Percentiles rank a stretch among this genome's conserved stretches.
phyloP scores from a whole-genome alignment of 169 alveolate species.

The Plasmodium knowlesi region DNA sequence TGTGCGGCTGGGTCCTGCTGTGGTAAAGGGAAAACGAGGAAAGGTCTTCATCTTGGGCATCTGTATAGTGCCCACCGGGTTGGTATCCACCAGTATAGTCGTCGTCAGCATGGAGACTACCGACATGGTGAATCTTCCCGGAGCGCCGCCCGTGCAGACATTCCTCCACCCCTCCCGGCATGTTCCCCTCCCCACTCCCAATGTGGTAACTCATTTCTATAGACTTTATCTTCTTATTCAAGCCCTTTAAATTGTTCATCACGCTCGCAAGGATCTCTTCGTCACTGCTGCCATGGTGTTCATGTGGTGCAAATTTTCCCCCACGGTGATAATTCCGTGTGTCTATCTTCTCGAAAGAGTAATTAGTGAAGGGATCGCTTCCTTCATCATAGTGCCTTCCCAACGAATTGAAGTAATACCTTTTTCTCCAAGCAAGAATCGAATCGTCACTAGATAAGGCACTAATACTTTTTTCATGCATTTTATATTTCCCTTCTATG shows the following conservation, averaged over 20 bases:
- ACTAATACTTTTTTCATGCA: constrained; percentile 16
- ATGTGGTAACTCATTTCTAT: constrained; percentile 20
- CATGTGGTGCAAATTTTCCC: neutral
- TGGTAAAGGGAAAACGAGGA: constrained; percentile 21
- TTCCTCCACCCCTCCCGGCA: neutral
- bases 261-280: constrained; percentile 7
- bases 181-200: neutral
- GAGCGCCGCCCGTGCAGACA: neutral
- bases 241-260: constrained; percentile 39
- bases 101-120: neutral
- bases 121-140: neutral
- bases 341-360: constrained; percentile 58
- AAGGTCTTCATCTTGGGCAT: neutral
- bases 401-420: neutral
- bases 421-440: neutral
- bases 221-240: constrained; percentile 35
- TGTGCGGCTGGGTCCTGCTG: neutral
- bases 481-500: neutral
- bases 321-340: neutral
- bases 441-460: neutral
- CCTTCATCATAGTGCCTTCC: constrained; percentile 3
- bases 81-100: neutral
- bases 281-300: neutral
- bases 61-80: neutral
- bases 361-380: constrained; percentile 43